A percentile compares a stretch with the other conserved stretches of the same genome.
Evolutionary conservation across 768 basidiomycete genomes (phyloP).

Genomic region (Tulasnella sp.): DNA sequence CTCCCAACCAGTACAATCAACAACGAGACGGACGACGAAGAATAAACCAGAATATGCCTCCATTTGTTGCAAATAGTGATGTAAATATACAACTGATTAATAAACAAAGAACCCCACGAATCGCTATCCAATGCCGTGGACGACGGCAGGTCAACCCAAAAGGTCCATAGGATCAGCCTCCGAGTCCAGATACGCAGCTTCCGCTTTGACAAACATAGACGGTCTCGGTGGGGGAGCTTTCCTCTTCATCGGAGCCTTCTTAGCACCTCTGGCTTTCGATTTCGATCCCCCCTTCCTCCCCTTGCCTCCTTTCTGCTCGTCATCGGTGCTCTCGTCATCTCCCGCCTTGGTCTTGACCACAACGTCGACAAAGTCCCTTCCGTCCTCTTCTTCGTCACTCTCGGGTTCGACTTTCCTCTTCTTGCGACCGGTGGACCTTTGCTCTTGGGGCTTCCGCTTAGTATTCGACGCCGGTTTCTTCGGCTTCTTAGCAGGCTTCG

Average conservation of each 20-base stretch:
- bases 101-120: too few relatives aligned
- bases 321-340: neutral
- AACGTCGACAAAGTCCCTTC: neutral
- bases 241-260: neutral
- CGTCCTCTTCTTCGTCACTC: neutral
- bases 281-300: neutral
- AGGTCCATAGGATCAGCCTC: slow-evolving; percentile 2
- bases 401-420: neutral
- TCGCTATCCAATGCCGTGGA: too few relatives aligned
- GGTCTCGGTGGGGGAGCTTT: neutral
- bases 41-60: too few relatives aligned
- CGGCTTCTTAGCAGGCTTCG: neutral
- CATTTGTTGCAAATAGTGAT: too few relatives aligned
- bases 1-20: too few relatives aligned
- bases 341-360: neutral
- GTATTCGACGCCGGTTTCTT: neutral
- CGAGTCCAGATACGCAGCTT: neutral
- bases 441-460: neutral
- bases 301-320: neutral
- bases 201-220: neutral
- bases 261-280: neutral
- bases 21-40: too few relatives aligned
- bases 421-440: neutral
- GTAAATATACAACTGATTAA: too few relatives aligned
- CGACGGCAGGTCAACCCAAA: neutral